Percentiles rank a stretch among this genome's conserved stretches.
Evolutionary conservation across 805 yeast genomes (phyloP).

Genomic region (Saccharomycopsis amapae): DNA sequence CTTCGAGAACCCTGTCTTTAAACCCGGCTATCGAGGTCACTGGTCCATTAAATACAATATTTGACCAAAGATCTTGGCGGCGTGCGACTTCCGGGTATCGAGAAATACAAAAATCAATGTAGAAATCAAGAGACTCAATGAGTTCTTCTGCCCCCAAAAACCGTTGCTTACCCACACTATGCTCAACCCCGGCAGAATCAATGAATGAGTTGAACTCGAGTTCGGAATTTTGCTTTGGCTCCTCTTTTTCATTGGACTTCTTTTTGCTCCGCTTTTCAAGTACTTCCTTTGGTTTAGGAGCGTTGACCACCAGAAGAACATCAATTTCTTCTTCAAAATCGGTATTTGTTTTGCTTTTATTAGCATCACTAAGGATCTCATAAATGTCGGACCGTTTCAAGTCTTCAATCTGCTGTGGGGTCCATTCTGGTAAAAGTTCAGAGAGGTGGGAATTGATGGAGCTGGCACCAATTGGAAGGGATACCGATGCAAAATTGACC

Average conservation of each 20-base stretch:
- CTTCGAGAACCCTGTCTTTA: constrained; percentile 56
- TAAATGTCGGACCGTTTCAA: constrained; percentile 69
- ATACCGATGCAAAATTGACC: constrained; percentile 45
- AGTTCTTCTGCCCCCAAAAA: constrained; percentile 70
- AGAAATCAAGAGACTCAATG: constrained; percentile 45
- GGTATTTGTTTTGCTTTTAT: constrained; percentile 29
- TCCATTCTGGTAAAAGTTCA: constrained; percentile 50
- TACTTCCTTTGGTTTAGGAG: constrained; percentile 65
- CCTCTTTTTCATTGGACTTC: constrained; percentile 23
- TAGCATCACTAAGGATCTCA: constrained; percentile 72
- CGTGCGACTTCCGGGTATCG: constrained; percentile 45
- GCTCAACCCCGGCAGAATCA: constrained; percentile 47
- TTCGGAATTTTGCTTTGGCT: constrained; percentile 49
- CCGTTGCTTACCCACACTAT: constrained; percentile 83
- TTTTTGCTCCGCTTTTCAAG: constrained; percentile 54
- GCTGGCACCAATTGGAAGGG: constrained; percentile 54
- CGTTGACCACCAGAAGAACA: constrained; percentile 82
- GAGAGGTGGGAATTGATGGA: constrained; percentile 49
- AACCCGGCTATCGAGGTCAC: constrained; percentile 72
- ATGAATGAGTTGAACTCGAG: constrained; percentile 64
- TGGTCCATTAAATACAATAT: constrained; percentile 72
- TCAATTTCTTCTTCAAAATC: constrained; percentile 57
- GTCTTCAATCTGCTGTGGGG: constrained; percentile 55
- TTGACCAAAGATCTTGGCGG: constrained; percentile 80
- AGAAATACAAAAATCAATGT: constrained; percentile 35